A percentile compares a stretch with the other conserved stretches of the same genome.
phyloP scores from a whole-genome alignment of 169 alveolate species.

The Cytauxzoon felis region DNA sequence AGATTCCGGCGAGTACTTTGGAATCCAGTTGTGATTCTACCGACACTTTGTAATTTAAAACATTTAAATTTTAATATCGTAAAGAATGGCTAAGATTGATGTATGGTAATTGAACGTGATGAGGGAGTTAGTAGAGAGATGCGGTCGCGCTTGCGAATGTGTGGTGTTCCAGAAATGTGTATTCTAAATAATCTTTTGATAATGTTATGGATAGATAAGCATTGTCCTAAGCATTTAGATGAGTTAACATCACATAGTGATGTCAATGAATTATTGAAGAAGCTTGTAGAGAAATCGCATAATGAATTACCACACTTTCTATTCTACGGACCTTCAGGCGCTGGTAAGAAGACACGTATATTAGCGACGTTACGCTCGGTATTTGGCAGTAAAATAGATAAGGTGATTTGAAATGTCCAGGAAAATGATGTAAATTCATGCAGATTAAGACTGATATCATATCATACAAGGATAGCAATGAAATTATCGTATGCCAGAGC shows the following conservation, averaged over 20 bases:
- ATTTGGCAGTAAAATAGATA: constrained; percentile 83
- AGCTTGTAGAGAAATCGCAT: constrained; percentile 78
- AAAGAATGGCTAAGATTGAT: too few species aligned
- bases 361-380: constrained; percentile 88
- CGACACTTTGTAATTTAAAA: too few species aligned
- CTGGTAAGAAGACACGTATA: constrained; percentile 95
- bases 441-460: constrained; percentile 79
- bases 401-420: constrained; percentile 45
- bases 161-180: too few species aligned
- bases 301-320: constrained; percentile 95
- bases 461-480: constrained; percentile 73
- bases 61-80: too few species aligned
- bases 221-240: constrained; percentile 84
- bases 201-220: constrained; percentile 92
- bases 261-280: constrained; percentile 75
- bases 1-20: too few species aligned
- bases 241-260: constrained; percentile 82
- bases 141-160: too few species aligned
- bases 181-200: constrained; percentile 4
- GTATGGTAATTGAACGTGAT: too few species aligned
- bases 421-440: constrained; percentile 40
- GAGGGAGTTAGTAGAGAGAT: too few species aligned
- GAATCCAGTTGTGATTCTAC: too few species aligned
- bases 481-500: constrained; percentile 79
- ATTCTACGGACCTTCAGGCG: constrained; percentile 97